Conservation (phyloP, 257 asterid genomes). For the Plantago ovata region DNA sequence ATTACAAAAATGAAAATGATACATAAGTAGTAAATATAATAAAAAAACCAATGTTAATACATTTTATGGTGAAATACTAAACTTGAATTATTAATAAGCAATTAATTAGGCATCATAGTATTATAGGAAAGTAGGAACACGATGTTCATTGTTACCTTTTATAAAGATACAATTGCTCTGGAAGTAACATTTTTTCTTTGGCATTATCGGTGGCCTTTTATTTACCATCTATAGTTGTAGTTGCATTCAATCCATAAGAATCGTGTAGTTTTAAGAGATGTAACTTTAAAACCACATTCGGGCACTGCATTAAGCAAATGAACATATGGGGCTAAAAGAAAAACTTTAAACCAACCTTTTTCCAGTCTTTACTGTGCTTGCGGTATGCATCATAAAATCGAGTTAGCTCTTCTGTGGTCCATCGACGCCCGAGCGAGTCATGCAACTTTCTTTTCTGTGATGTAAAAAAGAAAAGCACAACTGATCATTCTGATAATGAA, state of each 20-base stretch:
- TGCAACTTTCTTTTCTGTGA: conserved; percentile 81
- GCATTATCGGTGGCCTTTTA: no score
- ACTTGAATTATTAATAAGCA: no score
- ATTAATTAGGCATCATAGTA: no score
- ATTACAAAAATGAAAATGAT: no score
- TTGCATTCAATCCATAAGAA: conserved; percentile 7
- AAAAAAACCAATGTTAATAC: no score
- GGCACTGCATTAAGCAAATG: conserved; percentile 18
- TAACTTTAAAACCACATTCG: conserved; percentile 15
- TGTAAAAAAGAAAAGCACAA: conserved; percentile 8
- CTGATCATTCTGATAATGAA: conserved; percentile 19
- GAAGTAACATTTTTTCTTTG: no score
- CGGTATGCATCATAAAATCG: conserved; percentile 85
- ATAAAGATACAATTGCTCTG: no score
- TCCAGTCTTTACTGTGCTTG: conserved; percentile 80
- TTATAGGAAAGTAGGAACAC: no score
- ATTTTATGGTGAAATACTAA: no score
- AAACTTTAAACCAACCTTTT: conserved; percentile 58
- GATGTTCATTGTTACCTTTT: no score
- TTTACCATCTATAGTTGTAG: conserved; percentile 7
- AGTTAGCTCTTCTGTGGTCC: conserved; percentile 75
- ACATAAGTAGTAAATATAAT: no score
- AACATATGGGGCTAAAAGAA: conserved; percentile 1
- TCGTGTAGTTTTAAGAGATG: conserved; percentile 15
- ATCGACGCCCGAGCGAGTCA: conserved; percentile 82